Base-by-base conservation (phyloP, 2,329 filamentous ascomycete genomes). In the Sporothrix pseudoabietina region DNA sequence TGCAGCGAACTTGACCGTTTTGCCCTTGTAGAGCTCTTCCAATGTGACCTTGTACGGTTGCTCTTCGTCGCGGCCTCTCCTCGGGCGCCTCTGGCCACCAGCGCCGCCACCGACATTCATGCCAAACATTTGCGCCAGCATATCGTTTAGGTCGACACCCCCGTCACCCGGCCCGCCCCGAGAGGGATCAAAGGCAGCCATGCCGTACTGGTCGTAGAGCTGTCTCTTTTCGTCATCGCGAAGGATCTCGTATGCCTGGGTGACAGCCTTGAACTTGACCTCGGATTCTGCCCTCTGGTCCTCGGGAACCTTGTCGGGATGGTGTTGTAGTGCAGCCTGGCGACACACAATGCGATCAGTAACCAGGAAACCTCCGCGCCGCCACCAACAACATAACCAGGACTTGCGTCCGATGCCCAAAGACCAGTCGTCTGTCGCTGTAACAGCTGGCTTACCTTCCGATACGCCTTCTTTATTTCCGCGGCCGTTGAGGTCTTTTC, bases 1-100 rank as follows among this genome's bases (percentile, higher is more conserved):
- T 79, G 93, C 96, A 9, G 94, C 91, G 81, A 99, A 98, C 84
- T 97, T 96, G 80, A 97, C 96, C 0, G 96, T 98, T 87, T 98
- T 98, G 79, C 96, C 96, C 84, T 97, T 98, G 87, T 98, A 99
- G 44, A 99, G 87, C 82, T 99, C 96, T 81, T 98, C 96, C 74
- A 99, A 84, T 1, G 90, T 92, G 73, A 98, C 93, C 80, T 94
- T 91, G 83, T 99, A 98, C 78, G 93, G 89, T 79, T 97, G 93
- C 80, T 97, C 91, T 82, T 98, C 95, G 77, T 94, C 91, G 71
- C 88, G 89, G 63, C 95, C 94, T 78, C 90, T 92, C 74, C 91
- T 86, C 32, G 90, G 90, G 77, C 87, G 86, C 76, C 85, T 85
- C 12, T 89, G 88, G 78, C 85, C 80, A 19, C 82, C 82, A 26